A percentile compares a stretch with the other conserved stretches of the same genome.
These are phyloP conservation scores for Aureobasidium leucospermi DNA, from an alignment of 2,329 filamentous ascomycete species.

Conservation along the genomic window DNA sequence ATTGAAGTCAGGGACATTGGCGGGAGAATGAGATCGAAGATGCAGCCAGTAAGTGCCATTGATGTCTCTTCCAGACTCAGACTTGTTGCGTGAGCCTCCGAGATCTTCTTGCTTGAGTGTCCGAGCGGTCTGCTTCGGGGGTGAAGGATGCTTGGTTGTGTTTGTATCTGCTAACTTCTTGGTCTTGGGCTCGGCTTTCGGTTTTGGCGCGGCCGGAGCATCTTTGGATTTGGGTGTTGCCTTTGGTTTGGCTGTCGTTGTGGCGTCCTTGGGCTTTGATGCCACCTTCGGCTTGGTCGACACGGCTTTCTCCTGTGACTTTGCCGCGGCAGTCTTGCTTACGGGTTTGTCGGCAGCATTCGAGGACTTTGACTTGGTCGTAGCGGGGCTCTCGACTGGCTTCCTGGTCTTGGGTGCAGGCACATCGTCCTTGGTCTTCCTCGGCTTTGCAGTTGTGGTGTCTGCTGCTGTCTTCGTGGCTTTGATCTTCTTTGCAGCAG, in stretches of 20 bases:
- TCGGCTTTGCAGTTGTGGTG: neutral
- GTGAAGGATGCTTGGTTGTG: neutral
- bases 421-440: neutral
- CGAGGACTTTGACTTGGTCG: neutral
- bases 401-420: slow-evolving; percentile 8
- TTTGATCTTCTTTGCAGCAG: neutral
- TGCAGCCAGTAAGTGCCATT: slow-evolving; percentile 13
- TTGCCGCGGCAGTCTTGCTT: neutral
- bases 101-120: slow-evolving; percentile 5
- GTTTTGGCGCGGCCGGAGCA: neutral
- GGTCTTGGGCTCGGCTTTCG: slow-evolving; percentile 11
- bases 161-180: neutral
- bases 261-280: neutral
- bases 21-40: slow-evolving; percentile 16
- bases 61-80: neutral
- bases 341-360: neutral
- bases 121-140: neutral
- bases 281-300: neutral
- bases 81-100: neutral
- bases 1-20: slow-evolving; percentile 18
- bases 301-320: neutral
- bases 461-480: neutral
- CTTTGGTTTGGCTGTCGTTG: neutral
- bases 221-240: neutral
- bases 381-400: neutral